Evolutionary conservation across 176 grass and related monocot genomes (phyloP).

Genomic region (Eleusine coracana): DNA sequence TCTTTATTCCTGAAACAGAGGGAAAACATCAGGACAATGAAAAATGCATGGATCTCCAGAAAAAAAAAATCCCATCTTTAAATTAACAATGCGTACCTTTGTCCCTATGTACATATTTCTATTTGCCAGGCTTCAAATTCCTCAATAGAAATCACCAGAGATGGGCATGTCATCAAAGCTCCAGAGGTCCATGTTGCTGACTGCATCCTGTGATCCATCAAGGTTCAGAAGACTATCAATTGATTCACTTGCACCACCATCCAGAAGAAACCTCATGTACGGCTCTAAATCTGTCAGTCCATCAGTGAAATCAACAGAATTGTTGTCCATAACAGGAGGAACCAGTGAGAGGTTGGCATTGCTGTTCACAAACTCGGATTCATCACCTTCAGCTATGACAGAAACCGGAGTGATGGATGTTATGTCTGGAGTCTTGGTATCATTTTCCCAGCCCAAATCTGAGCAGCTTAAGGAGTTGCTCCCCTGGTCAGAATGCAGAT

Average conservation of each 20-base stretch:
- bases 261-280: conserved; percentile 66
- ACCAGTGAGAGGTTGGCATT: conserved; percentile 19
- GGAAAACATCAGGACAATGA: conserved; percentile 1
- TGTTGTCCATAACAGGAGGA: conserved; percentile 39
- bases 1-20: conserved; percentile 55
- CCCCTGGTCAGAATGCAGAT: conserved; percentile 76
- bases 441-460: conserved; percentile 59
- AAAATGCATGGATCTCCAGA: background rate
- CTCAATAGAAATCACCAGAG: conserved; percentile 42
- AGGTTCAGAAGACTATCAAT: conserved; percentile 59
- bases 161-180: conserved; percentile 78
- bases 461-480: conserved; percentile 63
- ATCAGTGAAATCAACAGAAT: conserved; percentile 40
- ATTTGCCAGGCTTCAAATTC: conserved; percentile 1
- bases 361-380: conserved; percentile 23
- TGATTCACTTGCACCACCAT: conserved; percentile 47
- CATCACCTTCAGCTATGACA: conserved; percentile 42
- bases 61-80: background rate
- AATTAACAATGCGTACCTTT: conserved; percentile 27
- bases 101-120: conserved; percentile 47
- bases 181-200: conserved; percentile 68
- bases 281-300: conserved; percentile 61
- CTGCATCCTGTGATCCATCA: conserved; percentile 54
- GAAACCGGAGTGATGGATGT: conserved; percentile 49
- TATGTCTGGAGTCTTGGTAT: conserved; percentile 54